These are phyloP conservation scores for Pestalotiopsis sp. DNA, from an alignment of 2,329 filamentous ascomycete species.

Conservation along the genomic window DNA sequence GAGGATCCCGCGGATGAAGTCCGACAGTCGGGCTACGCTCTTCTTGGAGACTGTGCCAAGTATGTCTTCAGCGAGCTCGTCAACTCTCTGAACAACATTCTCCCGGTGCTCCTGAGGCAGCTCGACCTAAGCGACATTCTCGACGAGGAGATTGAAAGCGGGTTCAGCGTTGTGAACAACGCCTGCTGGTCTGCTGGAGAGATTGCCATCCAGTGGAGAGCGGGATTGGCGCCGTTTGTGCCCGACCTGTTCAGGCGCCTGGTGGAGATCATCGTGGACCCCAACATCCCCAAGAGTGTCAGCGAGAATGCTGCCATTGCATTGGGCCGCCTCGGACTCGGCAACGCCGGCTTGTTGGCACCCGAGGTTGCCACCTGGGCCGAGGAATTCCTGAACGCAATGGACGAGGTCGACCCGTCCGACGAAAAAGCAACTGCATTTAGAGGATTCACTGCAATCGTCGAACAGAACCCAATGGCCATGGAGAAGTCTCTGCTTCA, in stretches of 20 bases:
- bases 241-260: conserved; percentile 77
- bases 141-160: conserved; percentile 80
- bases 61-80: conserved; percentile 85
- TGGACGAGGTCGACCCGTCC: conserved; percentile 83
- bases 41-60: conserved; percentile 92
- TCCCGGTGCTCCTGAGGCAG: conserved; percentile 84
- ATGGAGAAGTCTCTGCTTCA: conserved; percentile 85
- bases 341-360: conserved; percentile 75
- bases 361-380: conserved; percentile 81
- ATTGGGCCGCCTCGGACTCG: conserved; percentile 82
- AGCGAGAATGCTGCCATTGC: conserved; percentile 95
- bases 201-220: conserved; percentile 79
- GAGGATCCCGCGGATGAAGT: conserved; percentile 90
- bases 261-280: conserved; percentile 81
- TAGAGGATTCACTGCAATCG: conserved; percentile 83
- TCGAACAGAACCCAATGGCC: conserved; percentile 84
- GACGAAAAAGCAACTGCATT: conserved; percentile 96
- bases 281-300: conserved; percentile 82
- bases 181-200: conserved; percentile 97
- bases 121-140: conserved; percentile 78
- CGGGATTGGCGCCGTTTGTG: conserved; percentile 76
- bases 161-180: conserved; percentile 95
- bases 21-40: conserved; percentile 91
- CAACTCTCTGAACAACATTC: conserved; percentile 70
- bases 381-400: conserved; percentile 76